Percentiles rank a stretch among this genome's conserved stretches.
These are phyloP conservation scores for Cladosporium colombiae DNA, from an alignment of 2,329 filamentous ascomycete genomes.

Conservation along the genomic window DNA sequence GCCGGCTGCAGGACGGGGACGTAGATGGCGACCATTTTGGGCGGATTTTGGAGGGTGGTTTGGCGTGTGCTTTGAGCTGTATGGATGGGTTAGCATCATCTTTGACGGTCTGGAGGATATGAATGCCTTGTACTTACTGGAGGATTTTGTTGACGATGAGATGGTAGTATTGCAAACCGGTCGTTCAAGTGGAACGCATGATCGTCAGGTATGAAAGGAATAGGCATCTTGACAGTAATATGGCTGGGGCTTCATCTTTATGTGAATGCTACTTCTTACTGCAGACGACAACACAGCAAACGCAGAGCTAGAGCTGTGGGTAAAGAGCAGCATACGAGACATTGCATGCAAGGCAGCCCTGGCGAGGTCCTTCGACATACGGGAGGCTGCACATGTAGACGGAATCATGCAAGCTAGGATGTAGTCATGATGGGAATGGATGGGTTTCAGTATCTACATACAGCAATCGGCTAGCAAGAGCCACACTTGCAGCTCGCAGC, in stretches of 20 bases:
- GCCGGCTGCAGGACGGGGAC: neutral
- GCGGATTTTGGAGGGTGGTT: neutral
- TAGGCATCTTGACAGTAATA: neutral
- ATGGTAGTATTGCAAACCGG: neutral
- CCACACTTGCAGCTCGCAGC: neutral
- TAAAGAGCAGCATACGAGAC: neutral
- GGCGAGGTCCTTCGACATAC: neutral
- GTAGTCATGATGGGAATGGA: neutral
- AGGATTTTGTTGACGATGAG: neutral
- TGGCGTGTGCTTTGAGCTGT: neutral
- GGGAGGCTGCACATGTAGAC: neutral
- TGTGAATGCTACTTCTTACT: neutral
- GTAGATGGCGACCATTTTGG: slow-evolving; percentile 10
- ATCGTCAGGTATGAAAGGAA: neutral
- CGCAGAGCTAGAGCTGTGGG: neutral
- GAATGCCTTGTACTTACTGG: neutral
- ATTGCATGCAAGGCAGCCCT: neutral
- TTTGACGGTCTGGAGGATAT: neutral
- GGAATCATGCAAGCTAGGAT: neutral
- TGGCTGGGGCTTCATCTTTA: neutral
- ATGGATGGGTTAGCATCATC: neutral
- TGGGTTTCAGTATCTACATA: neutral
- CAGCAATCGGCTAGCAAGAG: neutral
- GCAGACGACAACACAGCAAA: neutral
- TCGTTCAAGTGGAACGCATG: neutral